Conservation (phyloP, 306 rosid species). For the Datisca glomerata region DNA sequence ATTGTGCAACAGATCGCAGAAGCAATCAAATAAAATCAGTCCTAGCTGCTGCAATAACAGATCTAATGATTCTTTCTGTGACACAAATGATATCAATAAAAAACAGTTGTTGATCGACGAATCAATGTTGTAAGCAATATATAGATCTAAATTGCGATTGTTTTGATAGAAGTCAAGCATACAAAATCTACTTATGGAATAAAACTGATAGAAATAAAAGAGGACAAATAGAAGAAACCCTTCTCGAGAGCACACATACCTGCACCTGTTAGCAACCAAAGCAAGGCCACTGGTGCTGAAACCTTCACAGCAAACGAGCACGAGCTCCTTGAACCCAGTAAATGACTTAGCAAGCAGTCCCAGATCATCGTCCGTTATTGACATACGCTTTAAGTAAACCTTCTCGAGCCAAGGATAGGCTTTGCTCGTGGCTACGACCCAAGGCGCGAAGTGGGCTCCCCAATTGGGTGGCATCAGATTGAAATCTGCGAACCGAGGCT, state of each 20-base stretch:
- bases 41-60: too few relatives aligned
- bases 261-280: conserved; percentile 47
- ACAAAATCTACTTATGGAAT: not conserved
- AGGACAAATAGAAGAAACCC: not conserved
- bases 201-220: not conserved
- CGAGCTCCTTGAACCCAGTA: conserved; percentile 51
- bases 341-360: conserved; percentile 35
- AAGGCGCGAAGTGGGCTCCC: conserved; percentile 78
- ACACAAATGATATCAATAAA: too few relatives aligned
- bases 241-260: conserved; percentile 35
- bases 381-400: conserved; percentile 72
- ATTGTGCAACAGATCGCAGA: not conserved
- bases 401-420: conserved; percentile 86
- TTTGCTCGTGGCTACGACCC: conserved; percentile 40
- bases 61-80: too few relatives aligned
- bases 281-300: conserved; percentile 69
- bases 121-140: too few relatives aligned
- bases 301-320: conserved; percentile 69
- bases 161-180: not conserved
- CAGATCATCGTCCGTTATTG: conserved; percentile 54
- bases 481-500: conserved; percentile 85
- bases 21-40: not conserved
- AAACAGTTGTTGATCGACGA: too few relatives aligned
- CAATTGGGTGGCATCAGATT: conserved; percentile 67
- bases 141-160: too few relatives aligned